A percentile compares a stretch with the other conserved stretches of the same genome.
These are phyloP conservation scores for Metschnikowia bowlesiae DNA, from an alignment of 805 yeast species.

Conservation along the genomic window DNA sequence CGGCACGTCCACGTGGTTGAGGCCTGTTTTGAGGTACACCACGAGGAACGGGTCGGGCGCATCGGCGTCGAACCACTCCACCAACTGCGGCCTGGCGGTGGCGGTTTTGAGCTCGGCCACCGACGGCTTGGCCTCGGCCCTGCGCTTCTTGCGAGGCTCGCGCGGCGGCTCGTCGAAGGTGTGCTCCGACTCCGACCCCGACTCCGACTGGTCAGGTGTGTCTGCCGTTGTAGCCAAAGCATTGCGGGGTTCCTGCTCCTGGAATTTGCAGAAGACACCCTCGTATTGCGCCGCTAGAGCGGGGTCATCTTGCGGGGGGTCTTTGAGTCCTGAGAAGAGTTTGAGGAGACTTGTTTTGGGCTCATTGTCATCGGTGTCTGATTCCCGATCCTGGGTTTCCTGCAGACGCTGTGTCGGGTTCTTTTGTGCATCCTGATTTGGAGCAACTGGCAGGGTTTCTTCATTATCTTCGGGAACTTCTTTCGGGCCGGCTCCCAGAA, in stretches of 20 bases:
- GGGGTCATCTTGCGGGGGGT: background rate
- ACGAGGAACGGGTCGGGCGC: slow-evolving; percentile 71
- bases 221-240: background rate
- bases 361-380: background rate
- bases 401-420: too few relatives aligned
- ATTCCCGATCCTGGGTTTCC: too few relatives aligned
- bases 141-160: slow-evolving; percentile 38
- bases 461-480: too few relatives aligned
- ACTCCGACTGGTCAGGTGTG: background rate
- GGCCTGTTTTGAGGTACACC: slow-evolving; percentile 58
- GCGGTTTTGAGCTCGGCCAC: slow-evolving; percentile 62
- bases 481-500: too few relatives aligned
- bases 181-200: background rate
- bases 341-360: background rate
- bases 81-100: slow-evolving; percentile 60
- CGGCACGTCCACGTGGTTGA: slow-evolving; percentile 75
- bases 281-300: background rate
- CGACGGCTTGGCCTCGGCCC: slow-evolving; percentile 54
- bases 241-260: background rate
- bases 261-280: background rate
- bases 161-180: background rate
- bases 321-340: background rate
- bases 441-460: too few relatives aligned
- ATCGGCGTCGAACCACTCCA: slow-evolving; percentile 87
- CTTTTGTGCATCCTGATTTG: too few relatives aligned